Conservation (phyloP, 2,329 filamentous ascomycete species). For the Aspergillus fischeri region DNA sequence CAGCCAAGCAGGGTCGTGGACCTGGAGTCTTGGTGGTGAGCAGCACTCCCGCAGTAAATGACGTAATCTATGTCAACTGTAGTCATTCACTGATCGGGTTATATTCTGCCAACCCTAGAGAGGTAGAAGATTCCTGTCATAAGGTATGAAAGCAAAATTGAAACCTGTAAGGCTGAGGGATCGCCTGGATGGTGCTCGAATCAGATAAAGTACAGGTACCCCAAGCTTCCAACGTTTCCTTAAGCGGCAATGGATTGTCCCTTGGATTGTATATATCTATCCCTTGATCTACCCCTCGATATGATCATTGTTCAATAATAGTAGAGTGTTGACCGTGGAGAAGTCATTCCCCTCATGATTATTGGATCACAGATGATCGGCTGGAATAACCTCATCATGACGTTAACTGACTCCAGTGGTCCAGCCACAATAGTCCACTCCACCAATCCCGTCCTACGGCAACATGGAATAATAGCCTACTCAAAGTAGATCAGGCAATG, state of each 20-base stretch:
- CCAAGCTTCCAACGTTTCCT: too few species aligned
- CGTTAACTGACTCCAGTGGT: not conserved
- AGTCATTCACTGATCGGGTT: too few species aligned
- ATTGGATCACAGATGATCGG: not conserved
- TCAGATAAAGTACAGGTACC: too few species aligned
- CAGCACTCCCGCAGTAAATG: not conserved
- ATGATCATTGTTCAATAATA: not conserved
- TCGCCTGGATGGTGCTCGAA: not conserved
- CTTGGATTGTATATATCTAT: too few species aligned
- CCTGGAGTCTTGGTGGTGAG: not conserved
- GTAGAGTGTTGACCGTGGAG: not conserved
- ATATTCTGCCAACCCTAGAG: too few species aligned
- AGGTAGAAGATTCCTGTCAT: too few species aligned
- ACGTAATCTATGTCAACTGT: not conserved
- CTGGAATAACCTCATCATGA: not conserved
- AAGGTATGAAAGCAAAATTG: too few species aligned
- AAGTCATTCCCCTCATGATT: too few species aligned
- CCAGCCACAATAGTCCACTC: not conserved
- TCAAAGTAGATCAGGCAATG: too few species aligned
- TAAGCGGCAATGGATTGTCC: too few species aligned
- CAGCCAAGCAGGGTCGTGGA: not conserved
- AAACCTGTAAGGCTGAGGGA: not conserved
- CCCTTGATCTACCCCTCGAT: too few species aligned
- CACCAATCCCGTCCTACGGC: not conserved
- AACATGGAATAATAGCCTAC: too few species aligned